Base-by-base conservation (phyloP, 257 asterid genomes). In the Mitragyna speciosa region DNA sequence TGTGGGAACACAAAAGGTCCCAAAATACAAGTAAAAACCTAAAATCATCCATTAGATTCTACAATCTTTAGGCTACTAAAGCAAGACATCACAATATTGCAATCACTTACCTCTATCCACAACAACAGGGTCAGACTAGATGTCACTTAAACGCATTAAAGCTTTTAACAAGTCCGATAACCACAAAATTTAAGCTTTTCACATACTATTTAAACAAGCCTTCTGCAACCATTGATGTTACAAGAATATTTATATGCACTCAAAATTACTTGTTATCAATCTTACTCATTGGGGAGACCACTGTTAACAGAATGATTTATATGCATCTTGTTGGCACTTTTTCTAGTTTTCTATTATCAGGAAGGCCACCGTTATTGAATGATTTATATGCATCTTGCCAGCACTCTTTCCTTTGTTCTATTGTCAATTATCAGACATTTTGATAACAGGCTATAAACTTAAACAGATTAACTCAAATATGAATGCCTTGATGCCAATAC, bases 91-190 rank as follows among this genome's bases (percentile, higher is more conserved):
- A 6, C 6, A 41, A 59, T 31, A 71, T n/a, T 75, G 70, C 54
- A 73, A 49, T 48, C 78, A 68, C 64, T 79, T 83, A 96, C 99
- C 99, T 92, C 96, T 87, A 76, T 94, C 97, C 66, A 94, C 98
- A 70, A 89, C 95, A 70, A 91, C 81, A 72, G 98, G 98, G 22
- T 94, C 98, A 43, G 97, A 90, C 90, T 89, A 91, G n/a, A n/a
- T n/a, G n/a, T n/a, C n/a, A n/a, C n/a, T n/a, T n/a, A n/a, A n/a
- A n/a, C n/a, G n/a, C n/a, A n/a, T n/a, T n/a, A n/a, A n/a, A n/a
- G n/a, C n/a, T n/a, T n/a, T n/a, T n/a, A n/a, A n/a, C n/a, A n/a
- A n/a, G n/a, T n/a, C n/a, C n/a, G n/a, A n/a, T n/a, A n/a, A n/a
- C n/a, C n/a, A n/a, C n/a, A n/a, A n/a, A n/a, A n/a, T n/a, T n/a